These are phyloP conservation scores for Chenopodium album DNA, from an alignment of 148 eudicot species.

Conservation along the genomic window DNA sequence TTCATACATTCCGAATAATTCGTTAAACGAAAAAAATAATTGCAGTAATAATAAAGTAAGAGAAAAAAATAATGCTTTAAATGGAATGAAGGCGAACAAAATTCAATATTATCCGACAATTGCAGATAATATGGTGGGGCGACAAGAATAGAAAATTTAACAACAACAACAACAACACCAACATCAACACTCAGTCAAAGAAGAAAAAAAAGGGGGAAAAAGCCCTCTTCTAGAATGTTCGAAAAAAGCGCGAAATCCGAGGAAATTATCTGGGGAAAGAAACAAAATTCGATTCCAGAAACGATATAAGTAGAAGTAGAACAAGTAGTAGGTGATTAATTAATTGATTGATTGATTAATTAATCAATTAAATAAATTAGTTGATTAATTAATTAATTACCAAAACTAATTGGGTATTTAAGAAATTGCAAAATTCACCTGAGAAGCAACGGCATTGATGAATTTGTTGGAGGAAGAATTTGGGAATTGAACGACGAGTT, in stretches of 20 bases:
- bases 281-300: slow-evolving; percentile 10
- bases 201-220: too few relatives aligned
- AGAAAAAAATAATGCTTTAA: slow-evolving; percentile 16
- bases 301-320: not conserved
- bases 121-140: slow-evolving; percentile 26
- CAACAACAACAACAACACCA: slow-evolving; percentile 24
- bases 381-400: not conserved
- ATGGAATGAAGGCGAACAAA: slow-evolving; percentile 10
- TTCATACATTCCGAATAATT: slow-evolving; percentile 2
- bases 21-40: slow-evolving; percentile 2
- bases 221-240: slow-evolving; percentile 26
- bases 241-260: slow-evolving; percentile 55
- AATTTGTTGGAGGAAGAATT: not conserved
- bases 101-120: slow-evolving; percentile 15
- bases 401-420: not conserved
- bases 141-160: slow-evolving; percentile 26
- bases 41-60: slow-evolving; percentile 1
- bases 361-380: not conserved
- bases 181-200: too few relatives aligned
- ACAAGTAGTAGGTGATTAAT: not conserved
- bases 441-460: slow-evolving; percentile 11
- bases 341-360: not conserved
- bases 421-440: slow-evolving; percentile 7
- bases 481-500: slow-evolving; percentile 58
- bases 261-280: slow-evolving; percentile 16